Percentiles rank a stretch among this genome's conserved stretches.
These are phyloP conservation scores for Pelargonium fulgidum DNA, from an alignment of 441 rosid species.

Conservation along the genomic window DNA sequence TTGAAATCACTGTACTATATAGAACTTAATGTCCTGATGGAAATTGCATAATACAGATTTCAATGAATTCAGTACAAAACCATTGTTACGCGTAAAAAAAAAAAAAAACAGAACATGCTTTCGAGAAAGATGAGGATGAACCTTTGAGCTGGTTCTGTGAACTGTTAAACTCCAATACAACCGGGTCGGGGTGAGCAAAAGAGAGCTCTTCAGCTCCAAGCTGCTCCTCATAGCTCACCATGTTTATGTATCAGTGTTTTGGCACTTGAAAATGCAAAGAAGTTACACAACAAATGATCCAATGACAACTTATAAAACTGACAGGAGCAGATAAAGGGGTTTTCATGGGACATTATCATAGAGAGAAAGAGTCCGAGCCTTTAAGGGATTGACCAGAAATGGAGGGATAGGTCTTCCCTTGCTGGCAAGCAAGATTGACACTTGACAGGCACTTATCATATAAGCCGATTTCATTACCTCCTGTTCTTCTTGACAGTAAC, in stretches of 20 bases:
- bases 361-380: slow-evolving; percentile 36
- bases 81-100: background rate
- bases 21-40: too few relatives aligned
- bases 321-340: slow-evolving; percentile 13
- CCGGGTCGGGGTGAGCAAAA: slow-evolving; percentile 46
- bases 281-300: background rate
- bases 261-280: background rate
- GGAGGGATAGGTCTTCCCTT: slow-evolving; percentile 39
- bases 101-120: background rate
- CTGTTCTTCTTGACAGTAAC: slow-evolving; percentile 24
- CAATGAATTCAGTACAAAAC: background rate
- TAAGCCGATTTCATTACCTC: slow-evolving; percentile 33
- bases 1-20: background rate
- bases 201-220: slow-evolving; percentile 27
- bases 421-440: slow-evolving; percentile 50
- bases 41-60: too few relatives aligned
- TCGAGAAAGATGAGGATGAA: slow-evolving; percentile 13
- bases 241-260: slow-evolving; percentile 9
- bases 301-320: background rate
- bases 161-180: slow-evolving; percentile 52
- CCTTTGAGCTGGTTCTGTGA: slow-evolving; percentile 74
- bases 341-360: slow-evolving; percentile 12
- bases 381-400: slow-evolving; percentile 50
- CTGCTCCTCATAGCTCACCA: slow-evolving; percentile 37
- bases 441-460: slow-evolving; percentile 10